Percentiles rank a stretch among this genome's conserved stretches.
Evolutionary conservation across 2,329 filamentous ascomycete genomes (phyloP).

Genomic region (Trichoderma aggressivum): DNA sequence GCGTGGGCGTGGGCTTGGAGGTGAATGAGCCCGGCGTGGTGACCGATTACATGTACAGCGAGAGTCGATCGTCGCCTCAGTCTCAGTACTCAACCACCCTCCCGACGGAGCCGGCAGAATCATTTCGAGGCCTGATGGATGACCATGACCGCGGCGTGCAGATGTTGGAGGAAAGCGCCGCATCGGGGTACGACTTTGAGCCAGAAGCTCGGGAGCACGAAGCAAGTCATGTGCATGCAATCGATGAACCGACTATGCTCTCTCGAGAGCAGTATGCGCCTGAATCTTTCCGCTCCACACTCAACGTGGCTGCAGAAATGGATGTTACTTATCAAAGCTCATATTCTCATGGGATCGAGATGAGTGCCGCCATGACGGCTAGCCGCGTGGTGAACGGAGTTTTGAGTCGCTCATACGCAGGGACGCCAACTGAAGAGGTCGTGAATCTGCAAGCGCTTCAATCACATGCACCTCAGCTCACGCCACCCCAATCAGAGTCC

Average conservation of each 20-base stretch:
- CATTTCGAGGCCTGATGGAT: constrained; percentile 6
- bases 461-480: neutral
- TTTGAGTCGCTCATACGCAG: neutral
- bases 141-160: neutral
- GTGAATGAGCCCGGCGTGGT: neutral
- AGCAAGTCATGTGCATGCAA: neutral
- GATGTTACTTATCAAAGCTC: neutral
- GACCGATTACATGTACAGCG: neutral
- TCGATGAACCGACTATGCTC: neutral
- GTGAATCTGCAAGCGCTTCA: neutral
- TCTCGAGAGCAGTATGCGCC: neutral
- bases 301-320: neutral
- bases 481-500: constrained; percentile 1
- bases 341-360: neutral
- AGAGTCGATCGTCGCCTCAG: constrained; percentile 13
- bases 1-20: neutral
- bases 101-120: neutral
- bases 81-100: neutral
- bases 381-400: neutral
- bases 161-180: neutral
- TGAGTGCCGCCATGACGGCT: neutral
- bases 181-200: neutral
- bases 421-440: neutral
- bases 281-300: neutral
- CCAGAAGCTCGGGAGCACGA: neutral